Evolutionary conservation across 1,284 basidiomycete species (phyloP).

Genomic region (Cutaneotrichosporon mucoides): DNA sequence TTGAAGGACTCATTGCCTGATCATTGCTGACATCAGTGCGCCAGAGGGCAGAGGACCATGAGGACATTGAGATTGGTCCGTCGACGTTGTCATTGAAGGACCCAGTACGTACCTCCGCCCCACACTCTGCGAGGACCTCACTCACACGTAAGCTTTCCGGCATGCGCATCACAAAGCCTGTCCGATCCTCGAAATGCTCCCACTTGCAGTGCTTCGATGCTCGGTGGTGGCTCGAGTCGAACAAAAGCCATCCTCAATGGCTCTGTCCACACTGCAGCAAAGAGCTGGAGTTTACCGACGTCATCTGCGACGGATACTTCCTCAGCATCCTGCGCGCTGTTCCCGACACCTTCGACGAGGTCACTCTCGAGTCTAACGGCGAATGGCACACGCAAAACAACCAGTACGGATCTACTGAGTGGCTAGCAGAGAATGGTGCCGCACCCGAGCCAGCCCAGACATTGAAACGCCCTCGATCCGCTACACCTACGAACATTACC

Average conservation of each 20-base stretch:
- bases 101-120: constrained; percentile 73
- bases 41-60: constrained; percentile 62
- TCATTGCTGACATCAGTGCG: constrained; percentile 55
- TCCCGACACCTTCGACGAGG: constrained; percentile 78
- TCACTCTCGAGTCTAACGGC: constrained; percentile 87
- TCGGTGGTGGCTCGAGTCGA: constrained; percentile 86
- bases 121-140: not conserved
- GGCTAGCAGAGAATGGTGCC: constrained; percentile 52
- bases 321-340: constrained; percentile 33
- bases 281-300: constrained; percentile 68
- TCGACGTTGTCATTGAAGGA: constrained; percentile 86
- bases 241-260: constrained; percentile 96
- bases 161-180: constrained; percentile 76
- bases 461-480: constrained; percentile 9
- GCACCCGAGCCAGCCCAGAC: not conserved
- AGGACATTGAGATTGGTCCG: constrained; percentile 80
- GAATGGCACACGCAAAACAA: constrained; percentile 92
- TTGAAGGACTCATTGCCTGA: not conserved
- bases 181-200: constrained; percentile 76
- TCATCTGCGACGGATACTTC: constrained; percentile 74
- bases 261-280: constrained; percentile 92
- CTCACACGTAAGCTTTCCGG: constrained; percentile 56
- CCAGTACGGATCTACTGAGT: constrained; percentile 68
- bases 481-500: not conserved
- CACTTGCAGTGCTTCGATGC: constrained; percentile 98